These are phyloP conservation scores for Geranium brycei DNA, from an alignment of 345 rosid species.

Conservation along the genomic window DNA sequence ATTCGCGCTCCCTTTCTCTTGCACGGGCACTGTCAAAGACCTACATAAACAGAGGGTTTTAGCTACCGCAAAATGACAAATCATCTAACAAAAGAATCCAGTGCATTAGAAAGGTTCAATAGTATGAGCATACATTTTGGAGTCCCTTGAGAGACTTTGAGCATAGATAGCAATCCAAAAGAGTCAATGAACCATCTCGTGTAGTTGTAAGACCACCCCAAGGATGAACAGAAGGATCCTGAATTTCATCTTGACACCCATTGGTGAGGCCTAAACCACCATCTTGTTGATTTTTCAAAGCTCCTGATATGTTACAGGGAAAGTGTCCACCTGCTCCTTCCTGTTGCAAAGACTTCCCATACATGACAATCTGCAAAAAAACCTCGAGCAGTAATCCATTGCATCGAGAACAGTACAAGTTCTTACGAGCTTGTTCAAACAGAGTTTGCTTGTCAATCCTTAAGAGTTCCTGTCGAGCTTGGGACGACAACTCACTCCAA, in stretches of 20 bases:
- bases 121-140: conserved; percentile 51
- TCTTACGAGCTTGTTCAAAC: conserved; percentile 91
- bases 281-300: conserved; percentile 26
- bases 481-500: conserved; percentile 61
- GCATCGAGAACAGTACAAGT: conserved; percentile 94
- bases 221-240: conserved; percentile 68
- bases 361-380: conserved; percentile 64
- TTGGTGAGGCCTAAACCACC: conserved; percentile 23
- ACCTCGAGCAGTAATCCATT: conserved; percentile 77
- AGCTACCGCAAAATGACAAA: not conserved
- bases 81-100: conserved; percentile 18
- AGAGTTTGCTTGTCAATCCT: conserved; percentile 75
- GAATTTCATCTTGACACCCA: conserved; percentile 45
- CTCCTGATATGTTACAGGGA: conserved; percentile 23
- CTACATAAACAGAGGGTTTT: conserved; percentile 26
- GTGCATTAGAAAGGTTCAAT: too few relatives aligned
- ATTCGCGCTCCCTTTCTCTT: conserved; percentile 81
- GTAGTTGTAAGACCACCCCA: conserved; percentile 95
- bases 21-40: conserved; percentile 89
- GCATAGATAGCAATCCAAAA: conserved; percentile 63
- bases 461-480: conserved; percentile 54
- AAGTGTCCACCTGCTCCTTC: conserved; percentile 36
- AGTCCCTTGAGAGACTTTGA: conserved; percentile 59
- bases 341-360: conserved; percentile 61
- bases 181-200: conserved; percentile 67